A percentile compares a stretch with the other conserved stretches of the same genome.
phyloP scores from a whole-genome alignment of 495 filamentous ascomycete genomes.

The Hypoxylon fuscum region DNA sequence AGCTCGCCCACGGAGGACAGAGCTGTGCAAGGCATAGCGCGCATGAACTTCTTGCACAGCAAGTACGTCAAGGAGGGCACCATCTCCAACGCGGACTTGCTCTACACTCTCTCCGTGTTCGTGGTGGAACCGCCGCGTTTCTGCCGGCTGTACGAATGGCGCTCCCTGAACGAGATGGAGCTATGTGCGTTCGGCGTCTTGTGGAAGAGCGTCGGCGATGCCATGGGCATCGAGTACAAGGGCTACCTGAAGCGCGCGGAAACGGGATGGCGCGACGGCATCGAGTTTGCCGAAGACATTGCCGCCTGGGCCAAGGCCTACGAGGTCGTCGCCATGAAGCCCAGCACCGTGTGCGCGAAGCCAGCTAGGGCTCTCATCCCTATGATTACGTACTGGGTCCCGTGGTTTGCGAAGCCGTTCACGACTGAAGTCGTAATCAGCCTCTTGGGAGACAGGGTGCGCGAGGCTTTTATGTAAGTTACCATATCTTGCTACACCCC shows the following conservation, averaged over 20 bases:
- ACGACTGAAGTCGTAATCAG: slow-evolving; percentile 62
- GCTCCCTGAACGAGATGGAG: slow-evolving; percentile 67
- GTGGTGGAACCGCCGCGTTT: slow-evolving; percentile 67
- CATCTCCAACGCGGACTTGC: slow-evolving; percentile 70
- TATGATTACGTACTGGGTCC: slow-evolving; percentile 67
- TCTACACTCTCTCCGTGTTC: slow-evolving; percentile 74
- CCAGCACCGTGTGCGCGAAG: slow-evolving; percentile 44
- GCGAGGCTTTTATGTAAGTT: slow-evolving; percentile 71
- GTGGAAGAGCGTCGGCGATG: slow-evolving; percentile 72
- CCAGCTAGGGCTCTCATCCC: slow-evolving; percentile 62
- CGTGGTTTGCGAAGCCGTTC: slow-evolving; percentile 56
- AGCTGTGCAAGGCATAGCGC: slow-evolving; percentile 61
- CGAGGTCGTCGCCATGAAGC: slow-evolving; percentile 63
- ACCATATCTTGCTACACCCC: not conserved
- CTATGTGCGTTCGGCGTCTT: slow-evolving; percentile 71
- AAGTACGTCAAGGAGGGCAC: slow-evolving; percentile 65
- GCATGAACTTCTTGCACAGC: slow-evolving; percentile 73
- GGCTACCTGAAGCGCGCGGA: slow-evolving; percentile 39
- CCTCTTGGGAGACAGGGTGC: slow-evolving; percentile 70
- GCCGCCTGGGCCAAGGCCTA: slow-evolving; percentile 66
- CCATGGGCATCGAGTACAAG: slow-evolving; percentile 64
- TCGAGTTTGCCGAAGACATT: slow-evolving; percentile 73
- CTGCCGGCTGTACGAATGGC: slow-evolving; percentile 70
- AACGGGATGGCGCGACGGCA: slow-evolving; percentile 64
- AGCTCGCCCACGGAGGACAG: slow-evolving; percentile 60